Conservation (phyloP, 1,139 yeast species). For the Kodamaea anthophila region DNA sequence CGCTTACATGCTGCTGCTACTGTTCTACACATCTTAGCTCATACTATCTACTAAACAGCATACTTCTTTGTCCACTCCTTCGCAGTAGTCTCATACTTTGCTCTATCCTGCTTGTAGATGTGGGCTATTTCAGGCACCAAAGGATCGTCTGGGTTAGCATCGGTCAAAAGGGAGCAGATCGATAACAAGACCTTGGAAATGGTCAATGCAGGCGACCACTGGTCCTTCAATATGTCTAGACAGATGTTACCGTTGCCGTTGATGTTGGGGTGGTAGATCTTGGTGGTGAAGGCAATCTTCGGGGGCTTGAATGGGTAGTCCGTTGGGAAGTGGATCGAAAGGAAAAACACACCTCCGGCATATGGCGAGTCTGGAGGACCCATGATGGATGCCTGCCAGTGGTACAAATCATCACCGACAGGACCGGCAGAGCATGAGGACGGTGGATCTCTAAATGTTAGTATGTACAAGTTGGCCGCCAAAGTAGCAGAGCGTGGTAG, state of each 20-base stretch:
- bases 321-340: constrained; percentile 89
- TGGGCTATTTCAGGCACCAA: constrained; percentile 98
- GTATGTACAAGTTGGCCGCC: too few species aligned
- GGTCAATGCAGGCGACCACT: constrained; percentile 89
- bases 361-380: constrained; percentile 94
- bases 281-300: constrained; percentile 83
- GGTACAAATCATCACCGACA: constrained; percentile 91
- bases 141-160: constrained; percentile 98
- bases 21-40: too few species aligned
- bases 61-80: constrained; percentile 98
- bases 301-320: constrained; percentile 95
- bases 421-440: constrained; percentile 99
- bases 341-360: constrained; percentile 89
- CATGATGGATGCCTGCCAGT: constrained; percentile 97
- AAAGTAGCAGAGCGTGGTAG: too few species aligned
- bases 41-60: constrained; percentile 89
- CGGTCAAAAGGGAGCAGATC: constrained; percentile 86
- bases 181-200: constrained; percentile 85
- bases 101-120: constrained; percentile 88
- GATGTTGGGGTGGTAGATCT: constrained; percentile 87
- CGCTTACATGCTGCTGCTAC: too few species aligned
- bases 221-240: constrained; percentile 78
- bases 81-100: constrained; percentile 95
- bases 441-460: constrained; percentile 83
- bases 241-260: constrained; percentile 85